These are phyloP conservation scores for Talaromyces ruber DNA, from an alignment of 495 filamentous ascomycete species.

Conservation along the genomic window DNA sequence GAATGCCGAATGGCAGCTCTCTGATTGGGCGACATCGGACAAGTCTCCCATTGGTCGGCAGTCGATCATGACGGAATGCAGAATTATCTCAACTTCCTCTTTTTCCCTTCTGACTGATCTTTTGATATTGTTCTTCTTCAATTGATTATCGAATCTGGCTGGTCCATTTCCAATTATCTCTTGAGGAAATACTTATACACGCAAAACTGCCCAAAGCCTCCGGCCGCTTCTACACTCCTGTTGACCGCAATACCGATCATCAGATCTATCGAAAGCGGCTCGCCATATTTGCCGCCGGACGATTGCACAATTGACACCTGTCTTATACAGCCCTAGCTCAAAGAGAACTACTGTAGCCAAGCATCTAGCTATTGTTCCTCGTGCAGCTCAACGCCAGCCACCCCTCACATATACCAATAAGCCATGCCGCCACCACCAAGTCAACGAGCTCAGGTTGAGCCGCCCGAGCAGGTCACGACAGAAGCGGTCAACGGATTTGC, in stretches of 20 bases:
- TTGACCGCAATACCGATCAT: not conserved
- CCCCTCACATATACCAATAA: not conserved
- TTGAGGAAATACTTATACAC: not conserved
- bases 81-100: not conserved
- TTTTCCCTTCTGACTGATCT: not conserved
- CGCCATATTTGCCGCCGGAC: not conserved
- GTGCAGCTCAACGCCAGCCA: not conserved
- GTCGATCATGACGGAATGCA: not conserved
- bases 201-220: not conserved
- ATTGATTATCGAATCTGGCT: not conserved
- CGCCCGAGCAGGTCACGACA: slow-evolving; percentile 31
- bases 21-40: not conserved
- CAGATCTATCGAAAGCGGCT: not conserved
- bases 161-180: not conserved
- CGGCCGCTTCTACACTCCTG: not conserved
- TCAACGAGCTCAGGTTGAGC: slow-evolving; percentile 28
- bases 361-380: not conserved
- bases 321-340: not conserved
- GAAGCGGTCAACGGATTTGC: slow-evolving; percentile 35
- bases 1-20: not conserved
- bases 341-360: not conserved
- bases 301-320: not conserved
- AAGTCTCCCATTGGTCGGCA: not conserved
- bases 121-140: not conserved
- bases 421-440: slow-evolving; percentile 33